Percentiles rank a stretch among this genome's conserved stretches.
Conservation (phyloP, 2,329 filamentous ascomycete species). For the Alternaria ventricosa region DNA sequence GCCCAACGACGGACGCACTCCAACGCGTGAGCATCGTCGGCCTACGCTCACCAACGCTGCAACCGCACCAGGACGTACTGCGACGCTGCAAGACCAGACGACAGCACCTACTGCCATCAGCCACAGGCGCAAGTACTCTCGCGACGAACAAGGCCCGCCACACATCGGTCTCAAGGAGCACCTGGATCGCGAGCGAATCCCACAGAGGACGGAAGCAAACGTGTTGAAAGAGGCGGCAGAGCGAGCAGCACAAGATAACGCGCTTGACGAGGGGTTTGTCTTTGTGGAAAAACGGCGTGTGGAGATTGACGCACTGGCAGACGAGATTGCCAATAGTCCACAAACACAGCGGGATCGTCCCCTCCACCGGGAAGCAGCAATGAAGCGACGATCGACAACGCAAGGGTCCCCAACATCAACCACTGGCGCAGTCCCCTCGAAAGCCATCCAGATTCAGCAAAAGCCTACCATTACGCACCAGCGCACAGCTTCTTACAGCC, state of each 20-base stretch:
- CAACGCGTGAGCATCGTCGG: constrained; percentile 50
- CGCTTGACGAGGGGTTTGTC: constrained; percentile 92
- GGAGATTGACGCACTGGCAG: constrained; percentile 95
- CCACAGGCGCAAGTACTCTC: constrained; percentile 70
- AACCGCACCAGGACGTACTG: constrained; percentile 54
- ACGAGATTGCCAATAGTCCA: constrained; percentile 88
- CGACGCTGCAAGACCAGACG: constrained; percentile 44
- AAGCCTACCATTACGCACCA: constrained; percentile 68
- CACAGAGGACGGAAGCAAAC: constrained; percentile 47
- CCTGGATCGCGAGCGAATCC: constrained; percentile 52
- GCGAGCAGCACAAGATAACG: constrained; percentile 81
- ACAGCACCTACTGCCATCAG: constrained; percentile 46
- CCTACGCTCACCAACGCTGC: constrained; percentile 53
- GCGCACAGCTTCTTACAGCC: constrained; percentile 79
- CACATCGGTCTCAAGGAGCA: constrained; percentile 58
- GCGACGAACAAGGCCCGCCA: constrained; percentile 51
- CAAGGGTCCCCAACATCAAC: constrained; percentile 73
- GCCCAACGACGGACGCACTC: constrained; percentile 44
- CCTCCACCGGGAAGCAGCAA: constrained; percentile 64
- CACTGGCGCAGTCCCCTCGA: constrained; percentile 73
- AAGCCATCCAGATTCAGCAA: constrained; percentile 77
- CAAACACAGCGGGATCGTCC: constrained; percentile 57
- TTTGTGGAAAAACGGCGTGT: constrained; percentile 94
- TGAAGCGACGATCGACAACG: constrained; percentile 78
- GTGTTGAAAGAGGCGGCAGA: constrained; percentile 60